These are phyloP conservation scores for Nitzschia palea DNA, from an alignment of 108 stramenopile genomes.

Conservation along the genomic window DNA sequence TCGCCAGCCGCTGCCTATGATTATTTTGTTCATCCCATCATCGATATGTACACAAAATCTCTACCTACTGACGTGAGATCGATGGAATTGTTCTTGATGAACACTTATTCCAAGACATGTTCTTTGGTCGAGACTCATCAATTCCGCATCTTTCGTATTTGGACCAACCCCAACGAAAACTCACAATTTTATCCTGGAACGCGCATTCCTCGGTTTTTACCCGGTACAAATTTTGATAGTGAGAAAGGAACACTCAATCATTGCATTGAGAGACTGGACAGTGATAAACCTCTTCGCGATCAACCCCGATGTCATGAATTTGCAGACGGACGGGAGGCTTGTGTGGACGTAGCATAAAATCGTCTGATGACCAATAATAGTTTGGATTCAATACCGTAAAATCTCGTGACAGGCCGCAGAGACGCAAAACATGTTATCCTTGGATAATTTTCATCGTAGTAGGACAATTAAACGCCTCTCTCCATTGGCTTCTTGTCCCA, in stretches of 20 bases:
- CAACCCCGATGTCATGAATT: not conserved
- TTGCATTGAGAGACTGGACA: conserved; percentile 1
- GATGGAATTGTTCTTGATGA: not conserved
- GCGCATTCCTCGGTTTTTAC: not conserved
- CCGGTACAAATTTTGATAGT: conserved; percentile 11
- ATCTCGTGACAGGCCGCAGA: no score
- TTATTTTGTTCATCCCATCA: conserved; percentile 12
- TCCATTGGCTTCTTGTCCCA: not conserved
- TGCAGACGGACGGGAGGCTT: not conserved
- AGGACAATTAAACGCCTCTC: not conserved
- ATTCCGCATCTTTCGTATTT: conserved; percentile 8
- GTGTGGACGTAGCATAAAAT: conserved; percentile 2
- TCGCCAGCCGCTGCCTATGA: conserved; percentile 9
- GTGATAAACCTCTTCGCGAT: not conserved
- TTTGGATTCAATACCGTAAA: no score
- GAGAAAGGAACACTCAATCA: not conserved
- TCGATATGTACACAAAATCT: conserved; percentile 6
- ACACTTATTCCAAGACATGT: not conserved
- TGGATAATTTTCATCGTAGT: no score
- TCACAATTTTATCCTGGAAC: not conserved
- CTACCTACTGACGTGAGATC: not conserved
- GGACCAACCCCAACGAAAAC: not conserved
- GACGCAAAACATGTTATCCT: no score
- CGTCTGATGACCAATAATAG: not conserved
- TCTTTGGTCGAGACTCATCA: conserved; percentile 7